Evolutionary conservation across 257 asterid genomes (phyloP).

Genomic region (Ilex asprella): DNA sequence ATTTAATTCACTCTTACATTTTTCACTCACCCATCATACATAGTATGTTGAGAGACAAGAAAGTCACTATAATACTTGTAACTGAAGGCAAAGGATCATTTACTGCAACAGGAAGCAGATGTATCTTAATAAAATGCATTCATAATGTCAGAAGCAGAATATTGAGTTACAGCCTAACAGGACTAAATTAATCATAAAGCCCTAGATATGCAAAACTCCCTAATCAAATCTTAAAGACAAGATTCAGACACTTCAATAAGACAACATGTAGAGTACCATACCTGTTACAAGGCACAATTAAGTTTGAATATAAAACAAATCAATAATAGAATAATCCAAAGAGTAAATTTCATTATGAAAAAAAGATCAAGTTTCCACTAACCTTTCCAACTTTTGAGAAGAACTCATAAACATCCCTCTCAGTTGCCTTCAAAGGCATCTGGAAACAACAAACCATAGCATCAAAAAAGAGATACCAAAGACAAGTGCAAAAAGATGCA

Average conservation of each 20-base stretch:
- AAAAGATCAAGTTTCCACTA: constrained; percentile 8
- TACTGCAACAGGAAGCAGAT: constrained; percentile 18
- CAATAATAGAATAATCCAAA: not conserved
- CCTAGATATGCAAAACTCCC: no score
- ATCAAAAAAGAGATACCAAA: constrained; percentile 6
- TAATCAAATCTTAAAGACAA: not conserved
- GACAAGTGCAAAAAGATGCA: not conserved
- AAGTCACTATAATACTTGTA: constrained; percentile 16
- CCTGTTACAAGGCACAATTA: not conserved
- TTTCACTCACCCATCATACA: not conserved
- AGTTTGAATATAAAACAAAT: not conserved
- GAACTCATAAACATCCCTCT: constrained; percentile 94
- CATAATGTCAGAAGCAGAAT: constrained; percentile 2
- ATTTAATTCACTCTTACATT: constrained; percentile 2
- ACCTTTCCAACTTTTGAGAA: constrained; percentile 99
- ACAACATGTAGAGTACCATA: not conserved
- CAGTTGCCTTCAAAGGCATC: constrained; percentile 99
- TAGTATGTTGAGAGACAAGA: not conserved
- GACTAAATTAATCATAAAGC: no score
- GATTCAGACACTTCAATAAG: not conserved
- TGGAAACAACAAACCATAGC: constrained; percentile 21
- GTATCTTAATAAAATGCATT: constrained; percentile 12
- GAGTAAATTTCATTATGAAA: not conserved
- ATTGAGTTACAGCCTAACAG: constrained; percentile 6
- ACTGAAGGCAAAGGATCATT: constrained; percentile 17